These are phyloP conservation scores for Cylindrotheca closterium DNA, from an alignment of 108 stramenopile genomes.

Conservation along the genomic window DNA sequence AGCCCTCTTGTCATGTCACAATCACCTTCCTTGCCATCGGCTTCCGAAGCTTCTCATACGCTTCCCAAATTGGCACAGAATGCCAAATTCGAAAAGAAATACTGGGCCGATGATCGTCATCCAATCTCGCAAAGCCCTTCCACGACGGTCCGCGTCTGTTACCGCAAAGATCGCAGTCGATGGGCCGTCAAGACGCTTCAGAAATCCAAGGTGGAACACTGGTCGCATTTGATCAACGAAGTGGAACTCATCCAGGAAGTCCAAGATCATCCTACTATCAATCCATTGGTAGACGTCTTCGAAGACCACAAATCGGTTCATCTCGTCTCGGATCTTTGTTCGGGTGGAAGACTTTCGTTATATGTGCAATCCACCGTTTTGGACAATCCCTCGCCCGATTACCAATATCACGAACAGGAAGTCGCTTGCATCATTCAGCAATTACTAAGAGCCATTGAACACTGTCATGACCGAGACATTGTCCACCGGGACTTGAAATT, in stretches of 20 bases:
- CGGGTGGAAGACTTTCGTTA: slow-evolving; percentile 93
- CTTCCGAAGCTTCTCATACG: too few relatives aligned
- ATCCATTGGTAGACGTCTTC: slow-evolving; percentile 84
- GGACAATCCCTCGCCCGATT: neutral
- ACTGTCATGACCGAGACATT: slow-evolving; percentile 93
- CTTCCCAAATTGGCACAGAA: too few relatives aligned
- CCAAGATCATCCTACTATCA: slow-evolving; percentile 85
- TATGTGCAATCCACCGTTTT: slow-evolving; percentile 62
- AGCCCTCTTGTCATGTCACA: too few relatives aligned
- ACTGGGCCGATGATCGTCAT: neutral
- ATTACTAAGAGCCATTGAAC: slow-evolving; percentile 90
- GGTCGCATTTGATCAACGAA: slow-evolving; percentile 84
- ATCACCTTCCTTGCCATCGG: too few relatives aligned
- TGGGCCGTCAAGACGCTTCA: slow-evolving; percentile 87
- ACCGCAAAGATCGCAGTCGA: neutral
- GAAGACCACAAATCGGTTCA: slow-evolving; percentile 86
- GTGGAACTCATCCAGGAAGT: slow-evolving; percentile 84
- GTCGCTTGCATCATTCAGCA: slow-evolving; percentile 80
- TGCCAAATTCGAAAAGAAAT: slow-evolving; percentile 5
- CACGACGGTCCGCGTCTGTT: neutral
- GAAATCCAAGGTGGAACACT: slow-evolving; percentile 82
- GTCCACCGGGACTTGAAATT: slow-evolving; percentile 98
- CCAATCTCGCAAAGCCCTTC: neutral
- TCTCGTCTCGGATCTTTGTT: slow-evolving; percentile 92
- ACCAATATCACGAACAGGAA: slow-evolving; percentile 90